A percentile compares a stretch with the other conserved stretches of the same genome.
Evolutionary conservation across 306 rosid genomes (phyloP).

Genomic region (Prunus mira): DNA sequence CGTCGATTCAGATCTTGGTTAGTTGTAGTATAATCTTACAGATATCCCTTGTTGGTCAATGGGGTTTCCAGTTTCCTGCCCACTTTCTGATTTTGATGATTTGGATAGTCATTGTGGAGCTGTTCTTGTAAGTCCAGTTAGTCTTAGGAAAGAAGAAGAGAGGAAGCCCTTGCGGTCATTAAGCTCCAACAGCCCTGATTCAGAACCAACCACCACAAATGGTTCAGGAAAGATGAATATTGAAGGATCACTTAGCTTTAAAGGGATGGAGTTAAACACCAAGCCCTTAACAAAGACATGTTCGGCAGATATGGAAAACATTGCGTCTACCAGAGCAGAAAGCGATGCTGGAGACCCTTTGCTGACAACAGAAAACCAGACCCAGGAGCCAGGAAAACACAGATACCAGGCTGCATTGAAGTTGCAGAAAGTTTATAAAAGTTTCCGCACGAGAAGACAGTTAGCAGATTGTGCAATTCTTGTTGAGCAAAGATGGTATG

Average conservation of each 20-base stretch:
- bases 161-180: slow-evolving; percentile 28
- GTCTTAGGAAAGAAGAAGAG: slow-evolving; percentile 22
- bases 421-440: slow-evolving; percentile 89
- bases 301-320: slow-evolving; percentile 32
- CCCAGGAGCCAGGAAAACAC: slow-evolving; percentile 23
- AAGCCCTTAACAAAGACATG: slow-evolving; percentile 37
- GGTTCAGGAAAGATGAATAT: slow-evolving; percentile 36
- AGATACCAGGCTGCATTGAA: slow-evolving; percentile 64
- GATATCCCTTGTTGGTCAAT: slow-evolving; percentile 17
- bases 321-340: slow-evolving; percentile 27
- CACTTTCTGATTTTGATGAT: slow-evolving; percentile 34
- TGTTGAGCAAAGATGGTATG: slow-evolving; percentile 89
- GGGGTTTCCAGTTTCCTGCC: slow-evolving; percentile 31
- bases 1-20: slow-evolving; percentile 22
- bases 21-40: background rate
- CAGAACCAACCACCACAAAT: slow-evolving; percentile 6
- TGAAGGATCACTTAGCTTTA: slow-evolving; percentile 42
- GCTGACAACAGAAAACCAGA: slow-evolving; percentile 26
- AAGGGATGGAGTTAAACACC: slow-evolving; percentile 37
- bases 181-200: slow-evolving; percentile 35
- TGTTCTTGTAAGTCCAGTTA: slow-evolving; percentile 23
- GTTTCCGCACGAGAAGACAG: slow-evolving; percentile 80
- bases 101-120: slow-evolving; percentile 36
- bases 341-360: slow-evolving; percentile 23
- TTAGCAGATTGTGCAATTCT: slow-evolving; percentile 91